Base-by-base conservation (phyloP, 768 basidiomycete species). In the Rhizopogon roseolus region DNA sequence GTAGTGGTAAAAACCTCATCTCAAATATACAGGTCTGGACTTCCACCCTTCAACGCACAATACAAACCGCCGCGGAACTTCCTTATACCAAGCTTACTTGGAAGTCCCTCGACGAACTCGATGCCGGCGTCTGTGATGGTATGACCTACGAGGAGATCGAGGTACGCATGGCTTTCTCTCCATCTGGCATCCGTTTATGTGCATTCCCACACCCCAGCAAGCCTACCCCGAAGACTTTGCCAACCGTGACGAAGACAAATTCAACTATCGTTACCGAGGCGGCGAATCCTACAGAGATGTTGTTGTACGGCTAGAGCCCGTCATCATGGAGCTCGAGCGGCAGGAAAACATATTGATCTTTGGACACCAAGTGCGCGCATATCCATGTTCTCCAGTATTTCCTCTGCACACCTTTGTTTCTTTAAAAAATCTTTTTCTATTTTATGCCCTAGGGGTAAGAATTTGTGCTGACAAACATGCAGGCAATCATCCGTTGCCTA, bases 121-220 rank as follows among this genome's bases (percentile, higher is more conserved):
- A 99, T 68, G 97, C 97, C 7, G 97, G 97, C 25, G 97, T 99
- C 34, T 99, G 97, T 64, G 97, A 99, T 70, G 97, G 88, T 14
- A 98, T 99, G 97, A 98, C 97, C 4, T 99, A 99, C 62, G 88
- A 93, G 74, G 96, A 98, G 78, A 98, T 99, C 54, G 95, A 95
- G 79, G 95, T 91, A 53, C 36, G 73, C 63, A 46, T 32, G 38
- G 22, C n/a, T 48, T 32, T 22, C 22, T 41, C 28, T 6, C 0
- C 14, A 42, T 17, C 22, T 17, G 32, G 32, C 52, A 27, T 54
- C 34, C 1, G 27, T 54, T 53, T n/a, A 27, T 53, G 13, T 36
- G 10, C 34, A 36, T 36, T 10, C 4, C 19, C 17, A 11, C 43
- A 1, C 1, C 54, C 4, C 59, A 96, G 93, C 84, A 86, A 79